Conservation (phyloP, 1,139 yeast genomes). For the Scheffersomyces illinoinensis region DNA sequence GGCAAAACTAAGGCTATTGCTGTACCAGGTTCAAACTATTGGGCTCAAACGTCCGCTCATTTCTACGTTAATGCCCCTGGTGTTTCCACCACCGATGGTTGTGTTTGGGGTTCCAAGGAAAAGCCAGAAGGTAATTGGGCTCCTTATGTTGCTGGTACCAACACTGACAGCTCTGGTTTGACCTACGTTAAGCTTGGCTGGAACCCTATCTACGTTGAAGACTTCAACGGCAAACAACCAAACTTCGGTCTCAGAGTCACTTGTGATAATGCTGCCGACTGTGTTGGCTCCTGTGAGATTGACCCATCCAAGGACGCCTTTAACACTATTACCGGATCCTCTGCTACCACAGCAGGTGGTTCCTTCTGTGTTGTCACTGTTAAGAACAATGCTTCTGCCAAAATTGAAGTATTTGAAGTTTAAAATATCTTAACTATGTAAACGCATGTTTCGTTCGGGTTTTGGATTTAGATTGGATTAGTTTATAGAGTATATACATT, state of each 20-base stretch:
- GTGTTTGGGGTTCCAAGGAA: constrained; percentile 76
- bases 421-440: constrained; percentile 1
- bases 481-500: not conserved
- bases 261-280: constrained; percentile 66
- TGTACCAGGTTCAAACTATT: constrained; percentile 78
- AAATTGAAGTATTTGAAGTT: constrained; percentile 62
- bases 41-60: constrained; percentile 82
- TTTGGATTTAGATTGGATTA: not conserved
- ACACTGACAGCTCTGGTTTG: constrained; percentile 64
- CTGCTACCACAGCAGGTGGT: constrained; percentile 57
- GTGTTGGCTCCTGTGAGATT: constrained; percentile 81
- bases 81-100: constrained; percentile 70
- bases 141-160: constrained; percentile 91
- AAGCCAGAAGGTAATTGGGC: constrained; percentile 86
- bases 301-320: constrained; percentile 65
- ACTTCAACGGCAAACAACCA: constrained; percentile 57
- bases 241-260: constrained; percentile 69
- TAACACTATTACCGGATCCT: constrained; percentile 50
- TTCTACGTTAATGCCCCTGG: constrained; percentile 89
- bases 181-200: constrained; percentile 85
- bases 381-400: constrained; percentile 59
- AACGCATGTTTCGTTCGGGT: not conserved
- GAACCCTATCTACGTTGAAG: constrained; percentile 82
- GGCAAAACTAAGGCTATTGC: constrained; percentile 55
- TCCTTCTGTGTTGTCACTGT: constrained; percentile 89